These are phyloP conservation scores for Fusarium albosuccineum DNA, from an alignment of 2,329 filamentous ascomycete genomes.

Conservation along the genomic window DNA sequence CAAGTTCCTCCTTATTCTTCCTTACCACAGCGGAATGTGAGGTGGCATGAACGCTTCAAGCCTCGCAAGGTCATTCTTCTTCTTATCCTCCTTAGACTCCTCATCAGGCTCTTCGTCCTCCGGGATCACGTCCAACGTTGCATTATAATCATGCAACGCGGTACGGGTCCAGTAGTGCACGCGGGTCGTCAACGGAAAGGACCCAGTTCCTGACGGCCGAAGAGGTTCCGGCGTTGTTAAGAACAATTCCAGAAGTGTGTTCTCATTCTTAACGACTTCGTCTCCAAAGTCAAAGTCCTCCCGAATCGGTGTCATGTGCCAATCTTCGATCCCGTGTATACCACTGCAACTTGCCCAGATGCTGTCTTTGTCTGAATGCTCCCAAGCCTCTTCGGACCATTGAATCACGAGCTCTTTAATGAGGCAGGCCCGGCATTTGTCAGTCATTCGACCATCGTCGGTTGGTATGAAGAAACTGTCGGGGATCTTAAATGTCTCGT, in stretches of 20 bases:
- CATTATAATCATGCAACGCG: no score
- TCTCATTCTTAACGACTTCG: not conserved
- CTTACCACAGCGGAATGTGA: no score
- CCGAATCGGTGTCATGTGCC: not conserved
- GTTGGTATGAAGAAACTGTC: slow-evolving; percentile 3
- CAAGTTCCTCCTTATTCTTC: no score
- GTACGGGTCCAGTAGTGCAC: not conserved
- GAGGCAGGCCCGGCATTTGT: slow-evolving; percentile 30
- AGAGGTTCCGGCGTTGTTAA: slow-evolving; percentile 12
- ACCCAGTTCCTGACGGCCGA: not conserved
- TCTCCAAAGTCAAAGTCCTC: no score
- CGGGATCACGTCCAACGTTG: no score
- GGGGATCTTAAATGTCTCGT: slow-evolving; percentile 5
- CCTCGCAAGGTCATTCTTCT: no score
- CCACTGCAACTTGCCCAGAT: slow-evolving; percentile 14
- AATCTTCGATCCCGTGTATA: slow-evolving; percentile 6
- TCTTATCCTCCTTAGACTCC: no score
- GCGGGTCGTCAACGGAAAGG: no score
- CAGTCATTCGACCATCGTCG: not conserved
- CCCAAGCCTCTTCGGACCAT: slow-evolving; percentile 24
- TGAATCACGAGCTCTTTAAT: slow-evolving; percentile 10
- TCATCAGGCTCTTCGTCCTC: no score
- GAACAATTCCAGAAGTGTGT: slow-evolving; percentile 11
- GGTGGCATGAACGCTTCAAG: no score
- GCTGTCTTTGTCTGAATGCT: not conserved